Percentiles rank a stretch among this genome's conserved stretches.
These are phyloP conservation scores for Oenanthe javanica DNA, from an alignment of 140 eudicot genomes.

Conservation along the genomic window DNA sequence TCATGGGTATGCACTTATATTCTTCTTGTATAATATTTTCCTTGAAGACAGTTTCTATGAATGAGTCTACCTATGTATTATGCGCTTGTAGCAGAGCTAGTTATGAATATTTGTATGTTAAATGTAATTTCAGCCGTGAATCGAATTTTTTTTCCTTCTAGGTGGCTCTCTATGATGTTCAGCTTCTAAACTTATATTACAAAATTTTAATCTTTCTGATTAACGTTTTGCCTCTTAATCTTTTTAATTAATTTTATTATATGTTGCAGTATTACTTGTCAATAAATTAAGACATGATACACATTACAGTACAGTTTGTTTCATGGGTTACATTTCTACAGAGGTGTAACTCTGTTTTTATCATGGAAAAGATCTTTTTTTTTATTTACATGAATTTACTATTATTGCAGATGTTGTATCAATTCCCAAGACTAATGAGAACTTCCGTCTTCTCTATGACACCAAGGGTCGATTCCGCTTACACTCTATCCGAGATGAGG, in stretches of 20 bases:
- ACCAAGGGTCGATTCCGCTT: slow-evolving; percentile 43
- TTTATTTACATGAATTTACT: neutral
- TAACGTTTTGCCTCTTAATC: neutral
- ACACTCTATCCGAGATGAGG: slow-evolving; percentile 42
- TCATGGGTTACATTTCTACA: neutral
- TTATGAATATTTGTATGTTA: neutral
- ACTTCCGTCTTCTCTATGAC: slow-evolving; percentile 41
- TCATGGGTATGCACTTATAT: slow-evolving; percentile 27
- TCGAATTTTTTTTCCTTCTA: too few species aligned
- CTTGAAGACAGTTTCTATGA: neutral
- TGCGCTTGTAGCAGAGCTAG: too few species aligned
- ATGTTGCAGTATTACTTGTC: neutral
- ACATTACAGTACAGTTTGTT: neutral
- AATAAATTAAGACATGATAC: neutral
- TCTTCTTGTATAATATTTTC: neutral
- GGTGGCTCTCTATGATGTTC: neutral
- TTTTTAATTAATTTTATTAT: neutral
- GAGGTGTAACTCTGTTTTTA: neutral
- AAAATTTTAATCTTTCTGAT: neutral
- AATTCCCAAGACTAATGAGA: slow-evolving; percentile 43
- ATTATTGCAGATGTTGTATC: slow-evolving; percentile 32
- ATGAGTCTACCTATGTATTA: too few species aligned
- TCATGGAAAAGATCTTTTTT: neutral
- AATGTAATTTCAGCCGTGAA: neutral
- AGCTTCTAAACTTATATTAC: neutral